phyloP scores from a whole-genome alignment of 2,329 filamentous ascomycete species.

The Trichoderma endophyticum region DNA sequence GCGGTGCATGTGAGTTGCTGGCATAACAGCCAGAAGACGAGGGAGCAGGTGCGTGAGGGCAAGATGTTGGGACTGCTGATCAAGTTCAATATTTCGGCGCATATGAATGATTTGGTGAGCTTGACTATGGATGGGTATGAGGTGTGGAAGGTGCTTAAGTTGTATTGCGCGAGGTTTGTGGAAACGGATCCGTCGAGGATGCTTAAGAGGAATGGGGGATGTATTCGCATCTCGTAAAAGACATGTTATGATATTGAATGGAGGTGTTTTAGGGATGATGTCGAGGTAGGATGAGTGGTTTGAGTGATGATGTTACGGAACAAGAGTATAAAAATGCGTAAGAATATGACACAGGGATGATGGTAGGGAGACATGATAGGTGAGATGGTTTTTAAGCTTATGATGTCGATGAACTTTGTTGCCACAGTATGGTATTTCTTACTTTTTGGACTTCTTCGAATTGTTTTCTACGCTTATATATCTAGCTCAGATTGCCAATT shows the following conservation, averaged over 20 bases:
- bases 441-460: not conserved
- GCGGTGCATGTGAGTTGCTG: slow-evolving; percentile 7
- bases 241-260: not conserved
- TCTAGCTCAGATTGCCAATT: not conserved
- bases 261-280: not conserved
- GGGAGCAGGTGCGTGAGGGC: not conserved
- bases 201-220: slow-evolving; percentile 1
- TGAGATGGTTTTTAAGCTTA: not conserved
- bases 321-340: not conserved
- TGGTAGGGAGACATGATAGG: not conserved
- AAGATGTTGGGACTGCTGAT: slow-evolving; percentile 16
- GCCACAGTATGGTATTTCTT: not conserved
- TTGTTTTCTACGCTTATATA: not conserved
- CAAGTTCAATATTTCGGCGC: slow-evolving; percentile 15
- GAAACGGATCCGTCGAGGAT: slow-evolving; percentile 13
- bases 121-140: slow-evolving; percentile 16
- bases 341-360: not conserved
- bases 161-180: slow-evolving; percentile 16
- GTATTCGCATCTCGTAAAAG: not conserved
- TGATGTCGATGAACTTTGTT: not conserved
- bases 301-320: not conserved
- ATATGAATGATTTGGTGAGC: slow-evolving; percentile 16
- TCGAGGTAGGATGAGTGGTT: not conserved
- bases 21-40: slow-evolving; percentile 4
- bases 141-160: slow-evolving; percentile 10